Percentiles rank a stretch among this genome's conserved stretches.
Evolutionary conservation across 805 yeast genomes (phyloP).

Genomic region (Lipomyces anomalus): DNA sequence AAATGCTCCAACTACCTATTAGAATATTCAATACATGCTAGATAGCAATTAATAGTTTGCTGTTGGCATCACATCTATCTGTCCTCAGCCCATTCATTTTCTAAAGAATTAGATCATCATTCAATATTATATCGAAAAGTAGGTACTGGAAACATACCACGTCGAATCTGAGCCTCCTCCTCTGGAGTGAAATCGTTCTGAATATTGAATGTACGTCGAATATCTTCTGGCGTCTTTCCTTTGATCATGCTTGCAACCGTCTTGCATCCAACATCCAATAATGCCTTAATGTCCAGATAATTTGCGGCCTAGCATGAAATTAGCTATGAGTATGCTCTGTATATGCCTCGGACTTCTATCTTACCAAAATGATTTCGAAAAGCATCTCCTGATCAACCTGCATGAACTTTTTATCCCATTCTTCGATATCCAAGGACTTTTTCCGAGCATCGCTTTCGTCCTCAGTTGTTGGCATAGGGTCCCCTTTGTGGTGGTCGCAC

Average conservation of each 20-base stretch:
- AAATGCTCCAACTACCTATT: too few species aligned
- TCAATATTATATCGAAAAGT: background rate
- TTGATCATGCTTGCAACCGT: conserved; percentile 46
- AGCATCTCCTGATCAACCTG: conserved; percentile 74
- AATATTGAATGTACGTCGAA: conserved; percentile 42
- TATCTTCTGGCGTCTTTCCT: conserved; percentile 43
- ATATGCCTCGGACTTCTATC: background rate
- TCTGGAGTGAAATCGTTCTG: conserved; percentile 44
- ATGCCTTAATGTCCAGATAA: conserved; percentile 42
- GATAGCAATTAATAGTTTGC: too few species aligned
- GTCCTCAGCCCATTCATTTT: conserved; percentile 44
- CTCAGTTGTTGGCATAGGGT: conserved; percentile 60
- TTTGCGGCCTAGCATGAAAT: conserved; percentile 36
- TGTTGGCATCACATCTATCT: conserved; percentile 28
- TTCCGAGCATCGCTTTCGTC: conserved; percentile 62
- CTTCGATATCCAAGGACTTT: conserved; percentile 85
- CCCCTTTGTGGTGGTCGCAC: conserved; percentile 86
- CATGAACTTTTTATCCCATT: conserved; percentile 92
- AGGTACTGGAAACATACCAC: conserved; percentile 8
- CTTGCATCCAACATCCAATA: conserved; percentile 45
- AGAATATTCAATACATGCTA: too few species aligned
- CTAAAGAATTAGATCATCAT: conserved; percentile 3
- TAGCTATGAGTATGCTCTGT: background rate
- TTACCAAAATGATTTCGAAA: conserved; percentile 41
- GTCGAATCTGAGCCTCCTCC: conserved; percentile 43